Evolutionary conservation across 176 grass and related monocot genomes (phyloP), one percentile per base, ranked within the genome.

Genomic region (Juncus inflexus): DNA sequence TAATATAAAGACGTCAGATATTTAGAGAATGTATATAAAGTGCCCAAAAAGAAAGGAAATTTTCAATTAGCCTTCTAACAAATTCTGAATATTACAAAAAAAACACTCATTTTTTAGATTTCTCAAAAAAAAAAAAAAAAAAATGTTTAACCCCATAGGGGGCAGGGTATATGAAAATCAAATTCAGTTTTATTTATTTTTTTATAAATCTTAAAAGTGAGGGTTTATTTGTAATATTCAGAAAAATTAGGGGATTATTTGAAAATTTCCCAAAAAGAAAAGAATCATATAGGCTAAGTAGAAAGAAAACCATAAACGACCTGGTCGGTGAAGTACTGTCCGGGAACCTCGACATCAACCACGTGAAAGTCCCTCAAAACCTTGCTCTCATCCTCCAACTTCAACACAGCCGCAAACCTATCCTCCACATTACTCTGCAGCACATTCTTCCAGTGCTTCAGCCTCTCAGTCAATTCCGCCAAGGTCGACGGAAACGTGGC

Each of bases 371-470:
- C 94, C 78, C 89, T 70, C 35, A 92, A 67, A 78, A 86, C 75
- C 88, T 90, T 99, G 81, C 94, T 99, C 80, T 99, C 94, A 77
- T 99, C 88, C 74, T 99, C 94, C 55, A 99, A 80, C 74, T 99
- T 99, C 57, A 99, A 74, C 72, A 92, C 69, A 71, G 94, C 94
- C 79, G 94, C 88, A 64, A 99, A 99, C 64, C 85, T 75, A 61
- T 99, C 94, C 65, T 99, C 94, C 55, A 99, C 94, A 66, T 99
- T 99, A 77, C 94, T 84, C 80, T 99, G 94, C 58, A 99, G 85
- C 84, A 99, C 14, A 78, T 92, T 99, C 77, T 99, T 99, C 94
- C 94, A 99, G 73, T 99, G 88, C 78, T 99, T 99, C 68, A 99
- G 66, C 67, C 94, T 81, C 72, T 92, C 85, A 12, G 94, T 99